These are phyloP conservation scores for Biscogniauxia sp. DNA, from an alignment of 2,329 filamentous ascomycete genomes.

Conservation along the genomic window DNA sequence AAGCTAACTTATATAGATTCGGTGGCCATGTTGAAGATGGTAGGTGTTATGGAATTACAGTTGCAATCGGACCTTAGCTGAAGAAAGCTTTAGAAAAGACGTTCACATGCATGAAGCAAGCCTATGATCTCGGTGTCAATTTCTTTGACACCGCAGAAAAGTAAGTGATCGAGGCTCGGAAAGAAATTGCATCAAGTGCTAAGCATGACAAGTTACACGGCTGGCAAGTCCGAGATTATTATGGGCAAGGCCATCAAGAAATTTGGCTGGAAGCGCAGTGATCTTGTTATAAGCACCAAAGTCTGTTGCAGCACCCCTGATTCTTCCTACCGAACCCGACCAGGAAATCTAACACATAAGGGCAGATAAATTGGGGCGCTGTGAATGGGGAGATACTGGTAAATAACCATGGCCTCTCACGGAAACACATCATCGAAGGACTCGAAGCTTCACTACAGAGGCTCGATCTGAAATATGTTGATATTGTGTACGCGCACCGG, in stretches of 20 bases:
- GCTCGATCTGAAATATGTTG: slow-evolving; percentile 64
- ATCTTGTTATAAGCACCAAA: slow-evolving; percentile 54
- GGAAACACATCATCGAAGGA: slow-evolving; percentile 55
- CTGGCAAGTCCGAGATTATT: slow-evolving; percentile 48
- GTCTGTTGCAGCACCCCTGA: slow-evolving; percentile 28
- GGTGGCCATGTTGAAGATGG: slow-evolving; percentile 32
- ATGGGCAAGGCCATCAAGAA: slow-evolving; percentile 52
- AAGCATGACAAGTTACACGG: slow-evolving; percentile 31
- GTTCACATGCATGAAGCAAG: slow-evolving; percentile 43
- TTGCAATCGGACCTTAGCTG: background rate
- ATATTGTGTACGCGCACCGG: slow-evolving; percentile 62
- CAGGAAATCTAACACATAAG: background rate
- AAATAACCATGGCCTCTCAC: slow-evolving; percentile 49
- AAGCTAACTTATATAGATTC: slow-evolving; percentile 22
- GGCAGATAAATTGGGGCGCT: slow-evolving; percentile 34
- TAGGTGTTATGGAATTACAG: slow-evolving; percentile 4
- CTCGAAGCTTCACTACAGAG: slow-evolving; percentile 56
- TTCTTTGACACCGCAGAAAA: slow-evolving; percentile 54
- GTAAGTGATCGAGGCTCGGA: slow-evolving; percentile 18
- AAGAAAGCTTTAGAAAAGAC: slow-evolving; percentile 23
- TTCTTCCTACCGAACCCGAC: background rate
- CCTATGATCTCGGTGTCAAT: slow-evolving; percentile 52
- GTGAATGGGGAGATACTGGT: slow-evolving; percentile 23
- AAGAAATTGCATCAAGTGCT: background rate
- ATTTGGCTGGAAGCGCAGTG: slow-evolving; percentile 51